These are phyloP conservation scores for Kwoniella heveanensis DNA, from an alignment of 768 basidiomycete genomes.

Conservation along the genomic window DNA sequence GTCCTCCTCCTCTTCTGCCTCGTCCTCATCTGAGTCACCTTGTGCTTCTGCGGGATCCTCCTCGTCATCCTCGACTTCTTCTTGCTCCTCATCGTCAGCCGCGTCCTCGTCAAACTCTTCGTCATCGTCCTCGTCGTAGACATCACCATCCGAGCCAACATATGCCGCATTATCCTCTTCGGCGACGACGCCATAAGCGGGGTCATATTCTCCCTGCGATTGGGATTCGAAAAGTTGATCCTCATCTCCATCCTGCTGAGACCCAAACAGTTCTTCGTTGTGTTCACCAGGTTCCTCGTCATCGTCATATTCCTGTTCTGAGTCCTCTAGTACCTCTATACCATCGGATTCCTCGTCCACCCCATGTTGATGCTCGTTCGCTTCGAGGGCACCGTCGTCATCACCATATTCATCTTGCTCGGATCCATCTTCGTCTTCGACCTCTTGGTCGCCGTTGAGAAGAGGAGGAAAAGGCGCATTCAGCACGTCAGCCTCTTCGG, in stretches of 20 bases:
- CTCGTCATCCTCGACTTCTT: slow-evolving; percentile 14
- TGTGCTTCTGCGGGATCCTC: slow-evolving; percentile 12
- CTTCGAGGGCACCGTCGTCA: neutral
- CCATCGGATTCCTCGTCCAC: slow-evolving; percentile 15
- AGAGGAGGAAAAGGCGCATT: too few species aligned
- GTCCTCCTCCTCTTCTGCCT: slow-evolving; percentile 18
- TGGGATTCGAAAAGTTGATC: slow-evolving; percentile 13
- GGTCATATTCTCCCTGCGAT: slow-evolving; percentile 16
- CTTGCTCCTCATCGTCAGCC: slow-evolving; percentile 10
- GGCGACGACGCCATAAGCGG: slow-evolving; percentile 15
- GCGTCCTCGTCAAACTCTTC: slow-evolving; percentile 11
- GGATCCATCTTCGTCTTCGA: slow-evolving; percentile 9
- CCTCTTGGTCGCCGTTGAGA: neutral
- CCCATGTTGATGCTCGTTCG: neutral
- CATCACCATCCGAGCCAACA: slow-evolving; percentile 23
- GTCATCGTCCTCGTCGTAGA: slow-evolving; percentile 21
- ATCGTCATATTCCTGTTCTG: slow-evolving; percentile 2
- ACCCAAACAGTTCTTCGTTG: slow-evolving; percentile 7
- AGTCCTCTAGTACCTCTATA: neutral
- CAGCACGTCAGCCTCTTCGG: neutral
- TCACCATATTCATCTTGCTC: slow-evolving; percentile 10
- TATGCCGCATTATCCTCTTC: slow-evolving; percentile 20
- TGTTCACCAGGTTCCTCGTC: slow-evolving; percentile 3
- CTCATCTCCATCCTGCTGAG: slow-evolving; percentile 9
- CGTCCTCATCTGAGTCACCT: slow-evolving; percentile 18